These are phyloP conservation scores for Globisporangium spinosum DNA, from an alignment of 352 stramenopile genomes.

Conservation along the genomic window DNA sequence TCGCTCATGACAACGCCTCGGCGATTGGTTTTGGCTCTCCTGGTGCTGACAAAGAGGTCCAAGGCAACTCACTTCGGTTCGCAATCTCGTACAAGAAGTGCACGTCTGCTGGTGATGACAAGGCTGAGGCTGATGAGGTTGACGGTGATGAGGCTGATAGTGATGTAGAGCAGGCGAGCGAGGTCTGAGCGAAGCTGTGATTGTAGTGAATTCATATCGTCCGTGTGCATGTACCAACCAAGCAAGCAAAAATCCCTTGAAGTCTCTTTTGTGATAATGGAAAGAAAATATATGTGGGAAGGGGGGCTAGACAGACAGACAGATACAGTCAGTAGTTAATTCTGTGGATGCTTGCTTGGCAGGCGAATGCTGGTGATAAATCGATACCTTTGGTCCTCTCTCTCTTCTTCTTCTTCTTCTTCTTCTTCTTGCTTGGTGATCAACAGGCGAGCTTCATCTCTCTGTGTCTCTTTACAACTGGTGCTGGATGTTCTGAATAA, in stretches of 20 bases:
- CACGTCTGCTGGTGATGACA: not conserved
- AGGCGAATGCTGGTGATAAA: not conserved
- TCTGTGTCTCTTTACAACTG: conserved; percentile 29
- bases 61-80: conserved; percentile 3
- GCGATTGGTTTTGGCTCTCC: conserved; percentile 12
- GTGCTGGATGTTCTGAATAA: conserved; percentile 60
- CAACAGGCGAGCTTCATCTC: not conserved
- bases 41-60: not conserved
- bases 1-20: conserved; percentile 18
- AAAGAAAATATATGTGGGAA: conserved; percentile 1
- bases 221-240: not conserved
- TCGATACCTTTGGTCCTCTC: not conserved
- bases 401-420: not conserved
- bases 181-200: not conserved
- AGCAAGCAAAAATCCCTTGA: not conserved
- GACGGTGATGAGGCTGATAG: not conserved
- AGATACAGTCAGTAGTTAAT: conserved; percentile 5
- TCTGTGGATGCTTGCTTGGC: not conserved
- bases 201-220: not conserved
- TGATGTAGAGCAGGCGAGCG: not conserved
- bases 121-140: not conserved
- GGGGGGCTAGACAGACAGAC: conserved; percentile 1
- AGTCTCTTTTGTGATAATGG: not conserved
- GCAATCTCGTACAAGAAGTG: conserved; percentile 15
- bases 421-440: not conserved